Conservation (phyloP, 768 basidiomycete species). For the Baorangia bicolor region DNA sequence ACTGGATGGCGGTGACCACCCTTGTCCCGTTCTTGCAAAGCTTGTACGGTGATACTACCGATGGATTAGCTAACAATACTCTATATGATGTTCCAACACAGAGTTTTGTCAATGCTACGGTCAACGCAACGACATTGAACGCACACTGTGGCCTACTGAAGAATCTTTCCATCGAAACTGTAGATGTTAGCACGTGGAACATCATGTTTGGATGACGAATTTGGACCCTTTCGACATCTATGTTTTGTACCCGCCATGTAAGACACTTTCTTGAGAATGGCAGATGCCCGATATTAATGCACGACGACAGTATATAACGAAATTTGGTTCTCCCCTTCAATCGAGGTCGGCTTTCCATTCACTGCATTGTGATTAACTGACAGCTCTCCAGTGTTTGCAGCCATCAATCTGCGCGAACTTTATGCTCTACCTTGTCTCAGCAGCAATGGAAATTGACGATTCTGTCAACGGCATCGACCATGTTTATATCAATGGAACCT, state of each 20-base stretch:
- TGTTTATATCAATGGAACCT: neutral
- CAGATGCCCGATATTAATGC: neutral
- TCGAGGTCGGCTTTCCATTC: too few relatives aligned
- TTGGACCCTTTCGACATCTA: neutral
- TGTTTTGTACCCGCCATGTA: neutral
- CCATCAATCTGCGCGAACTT: too few relatives aligned
- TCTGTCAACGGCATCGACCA: too few relatives aligned
- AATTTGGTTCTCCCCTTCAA: neutral
- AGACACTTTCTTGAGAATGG: neutral
- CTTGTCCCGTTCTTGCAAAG: neutral
- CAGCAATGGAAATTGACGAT: too few relatives aligned
- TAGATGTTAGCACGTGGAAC: neutral
- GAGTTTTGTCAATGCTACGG: too few relatives aligned
- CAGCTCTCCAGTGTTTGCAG: neutral
- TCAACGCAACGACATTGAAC: too few relatives aligned
- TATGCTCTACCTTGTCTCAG: too few relatives aligned
- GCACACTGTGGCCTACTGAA: too few relatives aligned
- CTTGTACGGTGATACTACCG: too few relatives aligned
- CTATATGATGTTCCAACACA: too few relatives aligned
- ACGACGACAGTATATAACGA: too few relatives aligned
- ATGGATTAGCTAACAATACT: too few relatives aligned
- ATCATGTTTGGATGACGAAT: neutral
- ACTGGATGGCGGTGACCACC: neutral
- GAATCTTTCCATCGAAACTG: neutral
- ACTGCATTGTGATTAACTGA: neutral